A percentile compares a stretch with the other conserved stretches of the same genome.
Conservation (phyloP, 257 asterid species). For the Solanum etuberosum region DNA sequence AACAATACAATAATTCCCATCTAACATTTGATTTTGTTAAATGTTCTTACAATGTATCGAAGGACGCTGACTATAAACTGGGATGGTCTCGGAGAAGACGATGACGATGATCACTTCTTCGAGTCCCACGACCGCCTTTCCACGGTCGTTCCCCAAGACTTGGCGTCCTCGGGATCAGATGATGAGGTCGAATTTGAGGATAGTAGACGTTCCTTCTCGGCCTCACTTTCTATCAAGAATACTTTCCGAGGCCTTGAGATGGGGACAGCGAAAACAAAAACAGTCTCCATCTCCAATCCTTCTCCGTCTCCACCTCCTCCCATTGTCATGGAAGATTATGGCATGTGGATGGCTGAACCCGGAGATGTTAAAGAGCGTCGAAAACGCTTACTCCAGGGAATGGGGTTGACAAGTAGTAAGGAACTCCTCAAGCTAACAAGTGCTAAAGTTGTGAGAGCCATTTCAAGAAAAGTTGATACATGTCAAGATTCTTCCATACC, state of each 20-base stretch:
- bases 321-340: conserved; percentile 33
- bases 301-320: neutral
- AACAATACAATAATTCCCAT: neutral
- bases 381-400: conserved; percentile 13
- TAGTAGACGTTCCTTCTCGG: conserved; percentile 49
- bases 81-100: conserved; percentile 61
- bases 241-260: conserved; percentile 6
- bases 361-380: conserved; percentile 15
- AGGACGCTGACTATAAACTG: conserved; percentile 79
- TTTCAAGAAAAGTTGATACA: conserved; percentile 6
- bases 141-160: conserved; percentile 38
- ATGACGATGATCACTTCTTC: conserved; percentile 73
- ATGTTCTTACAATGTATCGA: conserved; percentile 43
- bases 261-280: neutral
- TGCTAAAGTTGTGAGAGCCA: neutral
- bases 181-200: conserved; percentile 58
- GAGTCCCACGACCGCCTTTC: conserved; percentile 55
- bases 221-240: conserved; percentile 20
- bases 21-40: neutral
- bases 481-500: neutral
- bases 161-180: conserved; percentile 38
- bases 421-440: conserved; percentile 7
- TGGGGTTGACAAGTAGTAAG: conserved; percentile 11
- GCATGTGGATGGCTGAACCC: conserved; percentile 75
- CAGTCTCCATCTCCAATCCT: neutral